Evolutionary conservation across 768 basidiomycete genomes (phyloP).

Genomic region (Boletus rubescentipes): DNA sequence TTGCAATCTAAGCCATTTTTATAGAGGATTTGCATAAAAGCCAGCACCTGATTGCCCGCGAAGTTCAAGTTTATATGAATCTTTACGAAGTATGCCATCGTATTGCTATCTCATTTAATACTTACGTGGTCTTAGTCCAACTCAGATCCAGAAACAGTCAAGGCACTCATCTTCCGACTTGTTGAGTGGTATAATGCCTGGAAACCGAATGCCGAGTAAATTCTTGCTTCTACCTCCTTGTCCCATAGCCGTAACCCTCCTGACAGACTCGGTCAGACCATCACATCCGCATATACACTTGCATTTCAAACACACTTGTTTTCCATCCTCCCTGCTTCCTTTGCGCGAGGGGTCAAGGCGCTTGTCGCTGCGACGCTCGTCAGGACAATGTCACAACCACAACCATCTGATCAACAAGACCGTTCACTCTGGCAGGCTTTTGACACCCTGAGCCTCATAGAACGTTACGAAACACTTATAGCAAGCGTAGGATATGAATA

Average conservation of each 20-base stretch:
- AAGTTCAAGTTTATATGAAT: slow-evolving; percentile 56
- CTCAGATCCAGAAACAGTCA: slow-evolving; percentile 48
- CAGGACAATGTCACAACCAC: slow-evolving; percentile 21
- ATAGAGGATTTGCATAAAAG: slow-evolving; percentile 63
- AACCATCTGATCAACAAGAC: slow-evolving; percentile 32
- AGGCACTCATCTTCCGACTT: slow-evolving; percentile 55
- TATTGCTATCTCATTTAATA: background rate
- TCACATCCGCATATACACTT: slow-evolving; percentile 60
- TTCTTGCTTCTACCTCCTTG: slow-evolving; percentile 7
- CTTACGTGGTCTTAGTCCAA: slow-evolving; percentile 37
- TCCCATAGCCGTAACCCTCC: slow-evolving; percentile 7
- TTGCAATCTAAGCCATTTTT: background rate
- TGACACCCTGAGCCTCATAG: slow-evolving; percentile 70
- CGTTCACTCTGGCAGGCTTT: slow-evolving; percentile 55
- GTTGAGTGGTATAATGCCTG: slow-evolving; percentile 76
- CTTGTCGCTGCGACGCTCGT: slow-evolving; percentile 60
- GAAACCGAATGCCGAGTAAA: slow-evolving; percentile 66
- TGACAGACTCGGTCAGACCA: slow-evolving; percentile 57
- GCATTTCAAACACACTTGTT: slow-evolving; percentile 75
- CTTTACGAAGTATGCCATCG: slow-evolving; percentile 56
- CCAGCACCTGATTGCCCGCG: slow-evolving; percentile 57
- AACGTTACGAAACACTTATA: slow-evolving; percentile 81
- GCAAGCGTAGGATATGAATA: slow-evolving; percentile 82
- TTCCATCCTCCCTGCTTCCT: slow-evolving; percentile 66
- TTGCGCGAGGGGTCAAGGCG: slow-evolving; percentile 64